Evolutionary conservation across 2,329 filamentous ascomycete species (phyloP), one percentile per base, ranked within the genome.

Genomic region (Pezicula neosporulosa): DNA sequence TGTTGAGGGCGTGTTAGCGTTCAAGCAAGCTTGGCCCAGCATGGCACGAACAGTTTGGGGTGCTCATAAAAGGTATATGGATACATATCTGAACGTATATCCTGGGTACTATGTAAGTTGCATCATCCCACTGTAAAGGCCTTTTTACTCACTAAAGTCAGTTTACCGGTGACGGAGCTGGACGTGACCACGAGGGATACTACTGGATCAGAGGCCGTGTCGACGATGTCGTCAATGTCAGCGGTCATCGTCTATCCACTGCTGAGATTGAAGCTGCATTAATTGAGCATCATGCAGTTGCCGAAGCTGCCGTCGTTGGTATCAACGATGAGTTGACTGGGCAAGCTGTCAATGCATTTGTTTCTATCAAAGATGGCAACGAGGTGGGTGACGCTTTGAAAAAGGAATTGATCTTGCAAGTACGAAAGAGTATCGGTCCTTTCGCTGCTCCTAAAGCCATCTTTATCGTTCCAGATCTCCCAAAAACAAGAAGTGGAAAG

Each of bases 191-290:
- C 72, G 94, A 99, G 65, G 94, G 94, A 51, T 99, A 97, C 79
- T 99, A 97, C 83, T 99, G 94, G 94, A 99, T 99, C 70, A 90
- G 94, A 56, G 94, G 94, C 59, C 91, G 94, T 71, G 94, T 99
- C 48, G 94, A 99, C 68, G 94, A 99, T 65, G 94, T 99, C 41
- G 93, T 99, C 70, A 99, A 99, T 72, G 94, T 99, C 56, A 94
- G 89, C 62, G 94, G 94, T 27, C 94, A 99, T 73, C 87, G 94
- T 70, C 80, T 99, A 56, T 97, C 93, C 15, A 99, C 94, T 9
- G 93, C 94, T 35, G 94, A 99, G 72, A 99, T 99, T 59, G 94
- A 99, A 74, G 94, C 94, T 27, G 94, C 94, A 16, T 84, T 99
- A 45, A 86, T 99, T 60, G 93, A 97, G 77, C 92, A 97, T 71